Percentiles rank a stretch among this genome's conserved stretches.
phyloP scores from a whole-genome alignment of 129 eudicot species.

The Tagetes erecta region DNA sequence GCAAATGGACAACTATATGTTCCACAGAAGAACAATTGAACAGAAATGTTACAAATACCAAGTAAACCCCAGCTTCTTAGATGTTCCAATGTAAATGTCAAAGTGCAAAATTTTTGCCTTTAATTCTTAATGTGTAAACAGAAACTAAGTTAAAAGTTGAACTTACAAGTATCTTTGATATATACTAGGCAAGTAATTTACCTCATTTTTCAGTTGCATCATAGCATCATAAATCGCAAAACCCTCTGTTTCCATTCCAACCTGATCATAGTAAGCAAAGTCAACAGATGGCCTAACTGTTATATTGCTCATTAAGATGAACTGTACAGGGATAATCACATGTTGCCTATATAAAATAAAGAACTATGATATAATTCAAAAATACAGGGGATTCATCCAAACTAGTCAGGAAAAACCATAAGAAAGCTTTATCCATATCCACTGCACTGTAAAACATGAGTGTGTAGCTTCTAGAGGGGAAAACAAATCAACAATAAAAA shows the following conservation, averaged over 20 bases:
- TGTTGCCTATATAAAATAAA: neutral
- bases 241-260: slow-evolving; percentile 81
- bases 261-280: slow-evolving; percentile 40
- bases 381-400: slow-evolving; percentile 10
- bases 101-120: neutral
- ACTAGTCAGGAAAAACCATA: neutral
- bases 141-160: neutral
- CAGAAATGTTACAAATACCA: neutral
- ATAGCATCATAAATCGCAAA: slow-evolving; percentile 90
- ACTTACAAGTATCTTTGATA: neutral
- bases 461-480: neutral
- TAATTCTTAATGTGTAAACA: neutral
- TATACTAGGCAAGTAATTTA: slow-evolving; percentile 20
- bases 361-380: neutral
- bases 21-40: neutral
- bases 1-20: neutral
- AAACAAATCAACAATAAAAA: neutral
- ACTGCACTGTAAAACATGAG: neutral
- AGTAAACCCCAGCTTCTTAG: neutral
- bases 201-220: slow-evolving; percentile 81
- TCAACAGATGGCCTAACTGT: neutral
- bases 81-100: neutral
- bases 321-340: neutral
- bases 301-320: neutral
- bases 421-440: neutral